Evolutionary conservation across 2,329 filamentous ascomycete genomes (phyloP).

Genomic region (Diaporthe helianthi): DNA sequence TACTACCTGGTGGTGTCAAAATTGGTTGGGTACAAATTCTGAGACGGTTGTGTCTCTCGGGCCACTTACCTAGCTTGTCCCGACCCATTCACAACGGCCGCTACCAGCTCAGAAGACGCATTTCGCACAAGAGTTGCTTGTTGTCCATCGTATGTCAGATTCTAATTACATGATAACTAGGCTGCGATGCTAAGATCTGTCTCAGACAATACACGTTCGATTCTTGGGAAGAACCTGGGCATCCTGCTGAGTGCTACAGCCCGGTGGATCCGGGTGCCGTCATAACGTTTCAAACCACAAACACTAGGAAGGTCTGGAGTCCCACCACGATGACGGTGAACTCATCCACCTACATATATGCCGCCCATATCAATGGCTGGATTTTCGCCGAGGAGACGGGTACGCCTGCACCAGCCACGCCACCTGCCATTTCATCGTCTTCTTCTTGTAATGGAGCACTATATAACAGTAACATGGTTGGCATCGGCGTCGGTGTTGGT

Average conservation of each 20-base stretch:
- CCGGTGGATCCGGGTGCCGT: background rate
- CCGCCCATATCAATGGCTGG: slow-evolving; percentile 7
- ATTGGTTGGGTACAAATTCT: no score
- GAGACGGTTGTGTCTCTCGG: no score
- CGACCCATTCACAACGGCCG: no score
- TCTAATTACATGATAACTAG: no score
- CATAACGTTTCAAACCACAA: background rate
- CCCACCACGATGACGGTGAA: background rate
- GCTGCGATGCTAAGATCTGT: background rate
- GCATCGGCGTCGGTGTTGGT: background rate
- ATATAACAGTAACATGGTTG: background rate
- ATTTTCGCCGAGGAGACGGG: slow-evolving; percentile 4
- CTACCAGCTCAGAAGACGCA: no score
- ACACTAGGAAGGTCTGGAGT: background rate
- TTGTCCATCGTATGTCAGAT: no score
- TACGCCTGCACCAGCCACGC: background rate
- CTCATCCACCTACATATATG: background rate
- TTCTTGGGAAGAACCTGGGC: background rate
- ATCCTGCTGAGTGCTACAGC: background rate
- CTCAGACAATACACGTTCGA: background rate
- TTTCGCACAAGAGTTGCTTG: no score
- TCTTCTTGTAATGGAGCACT: background rate
- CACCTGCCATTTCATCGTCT: no score
- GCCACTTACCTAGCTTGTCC: no score
- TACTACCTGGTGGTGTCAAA: no score